These are phyloP conservation scores for Aspergillus sp. DNA, from an alignment of 2,329 filamentous ascomycete species.

Conservation along the genomic window DNA sequence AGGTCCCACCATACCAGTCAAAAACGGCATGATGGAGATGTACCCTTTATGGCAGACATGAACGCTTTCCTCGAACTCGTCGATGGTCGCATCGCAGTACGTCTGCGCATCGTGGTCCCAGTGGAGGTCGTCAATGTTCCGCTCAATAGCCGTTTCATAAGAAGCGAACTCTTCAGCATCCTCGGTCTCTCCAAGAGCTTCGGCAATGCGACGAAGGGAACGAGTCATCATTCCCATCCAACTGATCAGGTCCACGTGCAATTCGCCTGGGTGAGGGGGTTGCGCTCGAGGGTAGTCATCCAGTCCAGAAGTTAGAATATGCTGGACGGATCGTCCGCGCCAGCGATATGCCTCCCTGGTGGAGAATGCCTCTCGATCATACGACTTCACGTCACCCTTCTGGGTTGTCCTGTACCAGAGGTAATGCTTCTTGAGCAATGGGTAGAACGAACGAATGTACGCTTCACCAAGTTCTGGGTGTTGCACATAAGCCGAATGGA, in stretches of 20 bases:
- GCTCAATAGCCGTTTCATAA: slow-evolving; percentile 66
- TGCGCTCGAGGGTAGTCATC: slow-evolving; percentile 94
- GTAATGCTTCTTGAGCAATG: slow-evolving; percentile 79
- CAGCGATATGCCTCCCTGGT: slow-evolving; percentile 90
- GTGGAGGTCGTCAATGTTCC: slow-evolving; percentile 86
- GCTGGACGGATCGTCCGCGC: slow-evolving; percentile 78
- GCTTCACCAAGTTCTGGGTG: slow-evolving; percentile 59
- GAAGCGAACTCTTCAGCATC: slow-evolving; percentile 65
- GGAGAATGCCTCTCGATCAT: slow-evolving; percentile 81
- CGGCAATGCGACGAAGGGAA: slow-evolving; percentile 71
- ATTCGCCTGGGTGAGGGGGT: slow-evolving; percentile 88
- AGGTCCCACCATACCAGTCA: slow-evolving; percentile 68
- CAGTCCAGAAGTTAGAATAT: slow-evolving; percentile 85
- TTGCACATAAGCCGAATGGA: slow-evolving; percentile 58
- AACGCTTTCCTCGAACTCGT: slow-evolving; percentile 83
- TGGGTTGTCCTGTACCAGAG: slow-evolving; percentile 94
- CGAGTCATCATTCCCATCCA: slow-evolving; percentile 97
- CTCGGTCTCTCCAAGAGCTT: slow-evolving; percentile 64
- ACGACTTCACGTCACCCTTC: slow-evolving; percentile 77
- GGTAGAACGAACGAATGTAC: slow-evolving; percentile 72
- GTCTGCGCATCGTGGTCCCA: slow-evolving; percentile 74
- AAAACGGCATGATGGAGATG: slow-evolving; percentile 84
- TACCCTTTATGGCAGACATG: slow-evolving; percentile 97
- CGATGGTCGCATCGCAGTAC: slow-evolving; percentile 92
- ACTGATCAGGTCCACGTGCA: slow-evolving; percentile 87